Percentiles rank a stretch among this genome's conserved stretches.
Evolutionary conservation across 2,329 filamentous ascomycete species (phyloP).

Genomic region (Botrytis squamosa): DNA sequence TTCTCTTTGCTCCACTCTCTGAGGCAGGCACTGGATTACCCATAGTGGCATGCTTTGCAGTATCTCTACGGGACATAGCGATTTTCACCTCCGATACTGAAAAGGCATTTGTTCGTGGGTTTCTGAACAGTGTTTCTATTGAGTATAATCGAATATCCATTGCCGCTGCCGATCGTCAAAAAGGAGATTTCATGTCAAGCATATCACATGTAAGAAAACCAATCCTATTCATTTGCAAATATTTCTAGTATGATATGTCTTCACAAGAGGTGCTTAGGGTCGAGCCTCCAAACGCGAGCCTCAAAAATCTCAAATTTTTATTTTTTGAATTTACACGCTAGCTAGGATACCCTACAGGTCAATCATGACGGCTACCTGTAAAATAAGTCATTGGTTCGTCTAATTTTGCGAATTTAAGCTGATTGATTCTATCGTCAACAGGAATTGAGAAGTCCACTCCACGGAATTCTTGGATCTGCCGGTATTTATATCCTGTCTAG

Average conservation of each 20-base stretch:
- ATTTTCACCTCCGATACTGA: constrained; percentile 37
- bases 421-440: neutral
- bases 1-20: constrained; percentile 43
- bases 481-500: constrained; percentile 36
- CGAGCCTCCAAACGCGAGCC: neutral
- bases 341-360: neutral
- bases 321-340: neutral
- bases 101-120: constrained; percentile 40
- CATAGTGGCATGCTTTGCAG: constrained; percentile 38
- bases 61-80: constrained; percentile 36
- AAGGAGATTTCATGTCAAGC: constrained; percentile 55
- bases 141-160: constrained; percentile 45
- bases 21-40: constrained; percentile 42
- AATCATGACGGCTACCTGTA: neutral
- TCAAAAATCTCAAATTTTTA: neutral
- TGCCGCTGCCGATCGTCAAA: constrained; percentile 47
- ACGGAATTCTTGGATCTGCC: constrained; percentile 54
- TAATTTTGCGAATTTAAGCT: neutral
- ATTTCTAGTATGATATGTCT: neutral
- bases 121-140: constrained; percentile 37
- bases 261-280: neutral
- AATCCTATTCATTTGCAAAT: neutral
- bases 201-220: constrained; percentile 48
- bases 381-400: neutral
- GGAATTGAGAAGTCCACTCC: constrained; percentile 57